Conservation (phyloP, 164 flowering plant genomes). For the Santalum album region DNA sequence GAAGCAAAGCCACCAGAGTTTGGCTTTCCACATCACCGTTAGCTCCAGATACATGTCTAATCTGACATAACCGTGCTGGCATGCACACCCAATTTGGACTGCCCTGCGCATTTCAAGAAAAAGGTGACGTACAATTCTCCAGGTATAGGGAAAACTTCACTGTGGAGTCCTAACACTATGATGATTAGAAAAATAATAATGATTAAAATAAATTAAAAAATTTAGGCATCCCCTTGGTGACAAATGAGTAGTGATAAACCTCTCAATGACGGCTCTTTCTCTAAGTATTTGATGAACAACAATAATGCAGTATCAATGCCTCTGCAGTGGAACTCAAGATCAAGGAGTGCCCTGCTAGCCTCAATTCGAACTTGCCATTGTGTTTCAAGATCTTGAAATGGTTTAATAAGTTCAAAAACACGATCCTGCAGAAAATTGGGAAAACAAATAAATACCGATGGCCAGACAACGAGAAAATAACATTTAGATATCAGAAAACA, state of each 20-base stretch:
- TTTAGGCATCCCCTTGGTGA: neutral
- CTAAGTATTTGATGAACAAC: slow-evolving; percentile 51
- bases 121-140: neutral
- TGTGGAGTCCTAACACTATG: too few relatives aligned
- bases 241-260: slow-evolving; percentile 29
- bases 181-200: too few relatives aligned
- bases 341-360: slow-evolving; percentile 81
- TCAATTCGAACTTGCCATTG: slow-evolving; percentile 85
- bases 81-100: slow-evolving; percentile 64
- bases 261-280: slow-evolving; percentile 68
- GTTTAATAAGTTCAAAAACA: slow-evolving; percentile 59
- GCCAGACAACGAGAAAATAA: neutral
- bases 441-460: neutral
- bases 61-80: slow-evolving; percentile 68
- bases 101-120: slow-evolving; percentile 42
- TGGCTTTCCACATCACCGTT: slow-evolving; percentile 29
- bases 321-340: slow-evolving; percentile 60
- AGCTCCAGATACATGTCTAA: slow-evolving; percentile 27
- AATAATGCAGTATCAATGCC: slow-evolving; percentile 70
- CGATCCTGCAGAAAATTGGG: slow-evolving; percentile 47
- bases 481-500: neutral
- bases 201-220: too few relatives aligned
- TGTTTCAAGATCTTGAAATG: slow-evolving; percentile 42
- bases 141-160: too few relatives aligned
- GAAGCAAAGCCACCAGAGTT: slow-evolving; percentile 64